Percentiles rank a stretch among this genome's conserved stretches.
Conservation (phyloP, 441 rosid species). For the Isatis lusitanica region DNA sequence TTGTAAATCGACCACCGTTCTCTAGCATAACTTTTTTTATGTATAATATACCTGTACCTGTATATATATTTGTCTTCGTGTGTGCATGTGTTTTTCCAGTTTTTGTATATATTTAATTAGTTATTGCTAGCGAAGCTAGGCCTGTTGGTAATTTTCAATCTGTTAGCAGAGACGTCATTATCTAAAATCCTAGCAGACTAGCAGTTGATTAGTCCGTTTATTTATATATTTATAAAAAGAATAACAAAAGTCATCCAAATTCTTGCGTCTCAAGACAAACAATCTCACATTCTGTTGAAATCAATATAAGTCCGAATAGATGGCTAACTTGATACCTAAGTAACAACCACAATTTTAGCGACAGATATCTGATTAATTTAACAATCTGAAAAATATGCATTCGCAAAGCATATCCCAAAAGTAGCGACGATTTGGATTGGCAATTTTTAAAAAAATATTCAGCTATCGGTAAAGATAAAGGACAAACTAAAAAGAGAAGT, state of each 20-base stretch:
- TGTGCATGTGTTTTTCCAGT: constrained; percentile 12
- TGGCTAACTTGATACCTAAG: constrained; percentile 21
- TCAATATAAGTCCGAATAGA: constrained; percentile 17
- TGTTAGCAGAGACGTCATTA: constrained; percentile 36
- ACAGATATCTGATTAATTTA: not conserved
- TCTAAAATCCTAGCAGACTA: constrained; percentile 15
- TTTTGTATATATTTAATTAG: not conserved
- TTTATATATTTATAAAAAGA: not conserved
- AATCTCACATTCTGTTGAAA: constrained; percentile 5
- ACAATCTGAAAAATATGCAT: not conserved
- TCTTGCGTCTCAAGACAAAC: constrained; percentile 35
- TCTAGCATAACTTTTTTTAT: not conserved
- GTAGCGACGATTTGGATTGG: not conserved
- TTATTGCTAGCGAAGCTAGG: constrained; percentile 7
- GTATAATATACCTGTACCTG: not conserved
- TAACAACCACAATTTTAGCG: constrained; percentile 24
- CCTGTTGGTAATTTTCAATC: constrained; percentile 25
- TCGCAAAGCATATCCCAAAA: not conserved
- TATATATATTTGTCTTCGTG: constrained; percentile 1
- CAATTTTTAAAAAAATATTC: not conserved
- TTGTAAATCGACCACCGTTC: not conserved
- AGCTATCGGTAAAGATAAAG: not conserved
- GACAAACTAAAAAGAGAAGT: not conserved
- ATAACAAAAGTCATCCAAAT: constrained; percentile 23
- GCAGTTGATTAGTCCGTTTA: constrained; percentile 13